These are phyloP conservation scores for Fusarium sublunatum DNA, from an alignment of 2,329 filamentous ascomycete genomes.

Conservation along the genomic window DNA sequence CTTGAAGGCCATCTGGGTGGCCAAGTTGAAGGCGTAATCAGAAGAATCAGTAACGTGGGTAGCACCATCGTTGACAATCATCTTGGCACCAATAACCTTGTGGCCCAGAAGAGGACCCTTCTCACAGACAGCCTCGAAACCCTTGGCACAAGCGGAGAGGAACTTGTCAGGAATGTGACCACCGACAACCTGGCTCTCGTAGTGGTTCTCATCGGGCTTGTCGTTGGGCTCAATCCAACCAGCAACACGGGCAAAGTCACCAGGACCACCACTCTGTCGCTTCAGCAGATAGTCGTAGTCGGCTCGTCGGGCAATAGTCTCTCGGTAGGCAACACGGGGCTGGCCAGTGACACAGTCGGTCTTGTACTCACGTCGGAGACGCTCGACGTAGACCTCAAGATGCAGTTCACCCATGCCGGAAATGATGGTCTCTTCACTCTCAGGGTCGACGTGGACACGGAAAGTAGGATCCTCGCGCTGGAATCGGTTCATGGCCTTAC, in stretches of 20 bases:
- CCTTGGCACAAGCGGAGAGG: slow-evolving; percentile 93
- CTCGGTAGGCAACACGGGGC: slow-evolving; percentile 95
- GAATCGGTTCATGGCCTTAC: slow-evolving; percentile 98
- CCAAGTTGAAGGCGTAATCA: slow-evolving; percentile 94
- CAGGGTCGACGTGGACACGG: slow-evolving; percentile 89
- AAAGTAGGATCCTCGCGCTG: slow-evolving; percentile 98
- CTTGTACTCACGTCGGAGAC: slow-evolving; percentile 95
- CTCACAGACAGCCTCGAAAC: slow-evolving; percentile 83
- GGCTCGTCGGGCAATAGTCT: slow-evolving; percentile 84
- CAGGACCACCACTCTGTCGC: slow-evolving; percentile 94
- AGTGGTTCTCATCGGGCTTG: slow-evolving; percentile 78
- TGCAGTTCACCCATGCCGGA: slow-evolving; percentile 98
- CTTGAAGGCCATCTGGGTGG: slow-evolving; percentile 95
- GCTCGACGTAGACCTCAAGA: slow-evolving; percentile 96
- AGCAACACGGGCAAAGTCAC: slow-evolving; percentile 92
- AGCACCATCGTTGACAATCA: slow-evolving; percentile 95
- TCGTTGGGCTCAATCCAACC: slow-evolving; percentile 91
- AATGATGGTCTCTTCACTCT: slow-evolving; percentile 97
- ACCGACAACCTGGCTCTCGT: slow-evolving; percentile 88
- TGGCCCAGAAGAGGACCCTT: slow-evolving; percentile 94
- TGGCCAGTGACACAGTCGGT: slow-evolving; percentile 96
- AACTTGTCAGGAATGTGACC: slow-evolving; percentile 96
- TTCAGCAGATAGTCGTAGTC: slow-evolving; percentile 94
- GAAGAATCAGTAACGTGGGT: slow-evolving; percentile 98
- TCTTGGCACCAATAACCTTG: slow-evolving; percentile 86